Evolutionary conservation across 768 basidiomycete genomes (phyloP), one percentile per base, ranked within the genome.

Genomic region (Cystofilobasidium bisporidii): DNA sequence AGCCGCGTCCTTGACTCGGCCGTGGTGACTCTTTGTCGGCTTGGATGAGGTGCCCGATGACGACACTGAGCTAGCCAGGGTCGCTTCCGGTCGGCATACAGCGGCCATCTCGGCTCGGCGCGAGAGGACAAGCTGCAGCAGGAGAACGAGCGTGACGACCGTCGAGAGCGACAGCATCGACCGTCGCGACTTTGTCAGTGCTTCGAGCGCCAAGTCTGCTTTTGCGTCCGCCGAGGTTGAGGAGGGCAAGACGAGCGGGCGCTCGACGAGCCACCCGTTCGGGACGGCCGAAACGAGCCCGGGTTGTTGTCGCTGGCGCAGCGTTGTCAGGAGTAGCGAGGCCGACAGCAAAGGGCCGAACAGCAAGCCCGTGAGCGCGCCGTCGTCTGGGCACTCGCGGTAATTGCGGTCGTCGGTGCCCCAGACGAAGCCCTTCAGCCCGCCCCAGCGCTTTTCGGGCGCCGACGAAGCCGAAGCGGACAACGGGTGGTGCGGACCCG

Each of bases 301-400:
- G 65, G 56, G 63, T 75, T 69, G n/a, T 75, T 69, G n/a, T n/a
- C 75, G 73, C 70, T 76, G 73, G 75, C 74, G 77, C 72, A 78
- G 79, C 28, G 81, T 82, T 55, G 82, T 81, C 71, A 69, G 75
- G 1, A 90, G 78, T 62, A 91, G 75, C 0, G 86, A 84, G 14
- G 85, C 81, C 11, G 89, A 82, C 63, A 94, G 84, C 36, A 94
- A 79, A 2, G 92, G 90, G 17, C 86, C 87, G 38, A 92, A 81
- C n/a, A 91, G 81, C 17, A 94, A 79, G 2, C 87, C 91, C 50
- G 87, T 91, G 67, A 89, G 78, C 28, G 87, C 84, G 18, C 93
- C 93, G 75, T 96, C 91, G 74, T 94, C 92, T 17, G 82, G 77
- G 57, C 86, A 87, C 65, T 88, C 84, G 74, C 91, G 91, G 69